These are phyloP conservation scores for Colletotrichum tamarilloi DNA, from an alignment of 2,329 filamentous ascomycete genomes.

Conservation along the genomic window DNA sequence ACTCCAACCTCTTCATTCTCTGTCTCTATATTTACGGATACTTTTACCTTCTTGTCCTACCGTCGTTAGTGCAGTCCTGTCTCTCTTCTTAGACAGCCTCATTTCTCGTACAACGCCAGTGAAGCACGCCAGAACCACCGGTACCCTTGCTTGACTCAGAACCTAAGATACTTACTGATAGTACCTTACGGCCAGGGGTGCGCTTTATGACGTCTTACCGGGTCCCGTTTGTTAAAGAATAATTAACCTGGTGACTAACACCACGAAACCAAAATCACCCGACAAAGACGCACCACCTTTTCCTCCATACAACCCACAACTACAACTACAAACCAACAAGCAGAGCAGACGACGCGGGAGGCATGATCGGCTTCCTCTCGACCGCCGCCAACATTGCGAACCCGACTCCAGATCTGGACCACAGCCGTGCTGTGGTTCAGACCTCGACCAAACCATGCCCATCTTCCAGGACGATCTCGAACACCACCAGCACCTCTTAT, in stretches of 20 bases:
- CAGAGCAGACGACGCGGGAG: conserved; percentile 1
- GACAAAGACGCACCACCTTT: conserved; percentile 17
- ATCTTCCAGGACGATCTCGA: conserved; percentile 67
- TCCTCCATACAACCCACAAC: neutral
- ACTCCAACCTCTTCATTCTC: conserved; percentile 16
- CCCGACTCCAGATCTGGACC: conserved; percentile 34
- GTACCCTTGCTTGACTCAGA: conserved; percentile 31
- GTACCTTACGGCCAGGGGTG: neutral
- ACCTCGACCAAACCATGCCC: conserved; percentile 58
- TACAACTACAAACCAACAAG: neutral
- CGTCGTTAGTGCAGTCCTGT: neutral
- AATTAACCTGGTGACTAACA: conserved; percentile 35
- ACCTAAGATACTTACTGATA: neutral
- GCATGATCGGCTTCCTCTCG: conserved; percentile 18
- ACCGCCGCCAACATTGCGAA: conserved; percentile 31
- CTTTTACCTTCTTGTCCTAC: neutral
- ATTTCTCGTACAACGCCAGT: conserved; percentile 15
- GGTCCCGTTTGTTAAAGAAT: conserved; percentile 23
- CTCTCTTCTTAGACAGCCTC: conserved; percentile 7
- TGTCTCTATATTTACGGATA: neutral
- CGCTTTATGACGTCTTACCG: conserved; percentile 32
- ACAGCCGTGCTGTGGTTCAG: conserved; percentile 49
- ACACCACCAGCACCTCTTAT: conserved; percentile 50
- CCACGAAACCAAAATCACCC: conserved; percentile 21
- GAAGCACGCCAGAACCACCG: conserved; percentile 1